Evolutionary conservation across 2,329 filamentous ascomycete species (phyloP).

Genomic region (Emmonsia crescens): DNA sequence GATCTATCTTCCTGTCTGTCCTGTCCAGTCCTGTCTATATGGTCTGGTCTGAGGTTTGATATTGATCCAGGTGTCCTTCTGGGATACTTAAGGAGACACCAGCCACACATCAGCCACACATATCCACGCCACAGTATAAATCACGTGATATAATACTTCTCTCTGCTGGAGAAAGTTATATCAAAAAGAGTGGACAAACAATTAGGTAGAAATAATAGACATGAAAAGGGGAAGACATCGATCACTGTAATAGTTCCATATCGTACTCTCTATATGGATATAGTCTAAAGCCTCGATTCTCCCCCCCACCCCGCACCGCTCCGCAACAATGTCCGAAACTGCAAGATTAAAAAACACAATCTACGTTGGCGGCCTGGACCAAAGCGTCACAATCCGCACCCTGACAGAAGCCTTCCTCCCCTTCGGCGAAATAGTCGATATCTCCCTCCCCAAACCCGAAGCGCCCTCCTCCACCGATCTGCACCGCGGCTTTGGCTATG

Average conservation of each 20-base stretch:
- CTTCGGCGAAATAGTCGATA: conserved; percentile 89
- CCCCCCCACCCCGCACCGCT: neutral
- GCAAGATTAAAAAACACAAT: conserved; percentile 80
- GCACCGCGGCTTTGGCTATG: conserved; percentile 90
- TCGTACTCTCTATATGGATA: neutral
- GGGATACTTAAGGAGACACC: neutral
- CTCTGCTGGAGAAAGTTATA: neutral
- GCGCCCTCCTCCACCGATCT: conserved; percentile 63
- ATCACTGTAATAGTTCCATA: too few species aligned
- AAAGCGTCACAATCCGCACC: conserved; percentile 61
- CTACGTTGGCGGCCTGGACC: conserved; percentile 81
- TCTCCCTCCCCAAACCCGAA: conserved; percentile 82
- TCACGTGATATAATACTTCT: neutral
- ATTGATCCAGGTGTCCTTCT: conserved; percentile 5
- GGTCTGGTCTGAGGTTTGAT: neutral
- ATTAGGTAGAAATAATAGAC: too few species aligned
- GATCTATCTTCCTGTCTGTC: neutral
- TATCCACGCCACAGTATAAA: neutral
- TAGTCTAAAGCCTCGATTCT: neutral
- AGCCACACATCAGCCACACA: neutral
- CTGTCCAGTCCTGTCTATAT: neutral
- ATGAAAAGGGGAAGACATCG: too few species aligned
- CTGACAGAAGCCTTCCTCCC: conserved; percentile 89
- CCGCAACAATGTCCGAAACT: conserved; percentile 61
- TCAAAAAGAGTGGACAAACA: neutral